These are phyloP conservation scores for Hymenoscyphus linearis DNA, from an alignment of 2,329 filamentous ascomycete genomes.

Conservation along the genomic window DNA sequence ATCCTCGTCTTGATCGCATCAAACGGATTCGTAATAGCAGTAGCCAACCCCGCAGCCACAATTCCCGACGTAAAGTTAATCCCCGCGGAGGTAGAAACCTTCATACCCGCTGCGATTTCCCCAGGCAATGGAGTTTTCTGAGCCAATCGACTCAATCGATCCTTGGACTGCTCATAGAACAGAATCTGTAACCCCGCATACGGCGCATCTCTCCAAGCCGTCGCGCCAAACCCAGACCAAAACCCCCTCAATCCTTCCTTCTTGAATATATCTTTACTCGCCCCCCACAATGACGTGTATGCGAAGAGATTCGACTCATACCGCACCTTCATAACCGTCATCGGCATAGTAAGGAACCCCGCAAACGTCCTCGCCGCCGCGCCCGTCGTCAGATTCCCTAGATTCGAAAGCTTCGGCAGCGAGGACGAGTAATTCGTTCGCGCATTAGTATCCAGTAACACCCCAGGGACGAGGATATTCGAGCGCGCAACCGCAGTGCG, in stretches of 20 bases:
- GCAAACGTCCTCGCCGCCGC: constrained; percentile 79
- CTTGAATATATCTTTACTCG: constrained; percentile 67
- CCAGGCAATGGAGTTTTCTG: constrained; percentile 24
- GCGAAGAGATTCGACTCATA: constrained; percentile 86
- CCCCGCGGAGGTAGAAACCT: constrained; percentile 45
- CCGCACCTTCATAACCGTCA: constrained; percentile 93
- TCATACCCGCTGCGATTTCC: constrained; percentile 22
- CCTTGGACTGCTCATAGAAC: constrained; percentile 84
- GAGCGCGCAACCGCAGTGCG: constrained; percentile 59
- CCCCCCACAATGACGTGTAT: constrained; percentile 71
- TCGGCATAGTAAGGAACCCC: constrained; percentile 88
- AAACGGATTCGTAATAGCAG: constrained; percentile 89
- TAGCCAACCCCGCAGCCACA: constrained; percentile 75
- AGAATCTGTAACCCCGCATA: constrained; percentile 94
- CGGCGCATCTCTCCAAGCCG: constrained; percentile 87
- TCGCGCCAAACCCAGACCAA: constrained; percentile 91
- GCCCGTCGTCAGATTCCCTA: constrained; percentile 79
- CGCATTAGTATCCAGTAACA: constrained; percentile 21
- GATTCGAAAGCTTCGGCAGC: constrained; percentile 76
- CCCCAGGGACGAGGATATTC: constrained; percentile 33
- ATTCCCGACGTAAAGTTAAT: constrained; percentile 86
- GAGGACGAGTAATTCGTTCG: constrained; percentile 52
- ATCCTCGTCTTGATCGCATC: constrained; percentile 94
- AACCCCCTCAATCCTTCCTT: constrained; percentile 76
- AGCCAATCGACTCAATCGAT: constrained; percentile 40